Conservation (phyloP, 805 yeast species). For the Wickerhamomyces subpelliculosus region DNA sequence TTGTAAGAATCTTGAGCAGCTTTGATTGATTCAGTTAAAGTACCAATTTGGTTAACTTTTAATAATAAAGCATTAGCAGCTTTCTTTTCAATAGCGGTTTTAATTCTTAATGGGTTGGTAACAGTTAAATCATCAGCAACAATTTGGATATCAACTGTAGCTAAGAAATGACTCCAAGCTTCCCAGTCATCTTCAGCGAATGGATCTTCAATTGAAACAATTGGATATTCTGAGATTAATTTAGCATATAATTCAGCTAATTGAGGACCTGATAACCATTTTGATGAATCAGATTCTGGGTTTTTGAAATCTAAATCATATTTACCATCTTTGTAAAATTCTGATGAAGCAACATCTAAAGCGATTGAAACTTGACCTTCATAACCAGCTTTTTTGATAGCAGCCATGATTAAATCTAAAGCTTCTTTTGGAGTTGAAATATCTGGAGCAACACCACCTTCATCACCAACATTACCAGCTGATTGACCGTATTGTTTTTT, state of each 20-base stretch:
- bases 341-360: constrained; percentile 95
- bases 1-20: constrained; percentile 94
- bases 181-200: constrained; percentile 99
- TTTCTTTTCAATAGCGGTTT: constrained; percentile 94
- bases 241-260: constrained; percentile 78
- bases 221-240: constrained; percentile 88
- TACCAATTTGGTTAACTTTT: constrained; percentile 99
- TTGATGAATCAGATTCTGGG: constrained; percentile 84
- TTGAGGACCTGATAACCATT: constrained; percentile 86
- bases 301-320: constrained; percentile 99
- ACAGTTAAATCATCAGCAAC: constrained; percentile 99
- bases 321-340: constrained; percentile 94
- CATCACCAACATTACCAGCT: constrained; percentile 99
- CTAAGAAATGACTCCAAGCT: constrained; percentile 88
- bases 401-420: constrained; percentile 82
- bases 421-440: constrained; percentile 95
- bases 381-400: constrained; percentile 94
- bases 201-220: constrained; percentile 97
- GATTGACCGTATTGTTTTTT: constrained; percentile 94
- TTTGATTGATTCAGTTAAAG: constrained; percentile 90
- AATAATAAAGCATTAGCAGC: constrained; percentile 89
- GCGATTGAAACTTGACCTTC: constrained; percentile 89
- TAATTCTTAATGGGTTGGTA: constrained; percentile 93
- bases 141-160: constrained; percentile 73
- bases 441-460: constrained; percentile 99